Base-by-base conservation (phyloP, 192 early-diverging fungal genomes). In the Oehlia diaphana region DNA sequence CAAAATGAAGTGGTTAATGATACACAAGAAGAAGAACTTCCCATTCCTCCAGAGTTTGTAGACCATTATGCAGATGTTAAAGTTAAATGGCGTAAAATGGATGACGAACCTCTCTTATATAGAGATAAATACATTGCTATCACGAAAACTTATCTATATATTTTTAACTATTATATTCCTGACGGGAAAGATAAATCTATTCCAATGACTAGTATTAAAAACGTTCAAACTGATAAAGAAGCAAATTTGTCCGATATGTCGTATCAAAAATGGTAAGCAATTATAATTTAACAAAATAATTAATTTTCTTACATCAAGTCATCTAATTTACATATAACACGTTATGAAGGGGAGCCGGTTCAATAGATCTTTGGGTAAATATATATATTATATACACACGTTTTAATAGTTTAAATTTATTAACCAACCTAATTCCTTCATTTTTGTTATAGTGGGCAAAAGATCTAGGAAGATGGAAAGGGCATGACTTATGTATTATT, bases 81-180 rank as follows among this genome's bases (percentile, higher is more conserved):
- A 16, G 65, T 67, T 6, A 67, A 67, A 67, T 67, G 65, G 65
- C 63, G 63, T 21, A 33, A 39, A 58, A 26, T 28, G 14, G 76
- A 77, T 42, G 63, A 77, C 12, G 76, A 77, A 31, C 76, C 76
- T 39, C 16, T 77, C 26, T 23, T 77, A 14, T 77, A 77, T 65
- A 53, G 58, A 39, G 76, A 77, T 49, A 77, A 77, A 65, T 77
- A 37, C 21, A 66, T 77, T 9, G 76, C 76, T 47, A 23, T 77
- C 16, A 58, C 76, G 4, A 47, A 6, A 2, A 77, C 76, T 77
- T 77, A 77, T 65, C 42, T 77, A 47, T 77, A 77, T 62, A 77
- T 77, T 58, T 77, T 77, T 63, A 63, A 77, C 49, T 77, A 77
- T 65, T 77, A 77, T 37, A 77, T 77, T 33, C 76, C 76, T 23